A percentile compares a stretch with the other conserved stretches of the same genome.
Evolutionary conservation across 495 filamentous ascomycete genomes (phyloP).

Genomic region (Penicillium lagena): DNA sequence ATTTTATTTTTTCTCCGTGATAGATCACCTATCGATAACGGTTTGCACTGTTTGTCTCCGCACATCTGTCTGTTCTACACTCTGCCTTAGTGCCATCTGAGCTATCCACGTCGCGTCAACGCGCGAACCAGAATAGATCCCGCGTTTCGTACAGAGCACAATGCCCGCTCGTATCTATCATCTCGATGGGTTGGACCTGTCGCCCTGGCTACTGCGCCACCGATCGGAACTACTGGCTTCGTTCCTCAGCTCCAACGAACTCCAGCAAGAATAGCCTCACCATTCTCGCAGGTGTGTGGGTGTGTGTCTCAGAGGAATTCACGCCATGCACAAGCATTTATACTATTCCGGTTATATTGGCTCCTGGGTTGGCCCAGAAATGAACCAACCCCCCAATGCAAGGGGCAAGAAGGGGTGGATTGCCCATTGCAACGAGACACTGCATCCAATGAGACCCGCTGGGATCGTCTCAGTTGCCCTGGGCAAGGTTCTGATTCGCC

Average conservation of each 20-base stretch:
- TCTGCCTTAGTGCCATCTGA: not conserved
- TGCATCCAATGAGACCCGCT: conserved; percentile 23
- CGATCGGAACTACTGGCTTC: too few species aligned
- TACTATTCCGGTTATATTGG: conserved; percentile 12
- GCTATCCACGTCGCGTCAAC: too few species aligned
- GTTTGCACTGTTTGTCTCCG: conserved; percentile 28
- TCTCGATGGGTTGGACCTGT: too few species aligned
- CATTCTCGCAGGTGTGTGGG: too few species aligned
- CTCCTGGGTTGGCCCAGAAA: conserved; percentile 4
- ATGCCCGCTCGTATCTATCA: too few species aligned
- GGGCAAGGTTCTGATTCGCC: conserved; percentile 20
- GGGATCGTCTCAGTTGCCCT: conserved; percentile 17
- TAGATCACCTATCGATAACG: conserved; percentile 22
- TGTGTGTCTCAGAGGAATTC: not conserved
- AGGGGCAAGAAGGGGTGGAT: conserved; percentile 19
- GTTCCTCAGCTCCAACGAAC: too few species aligned
- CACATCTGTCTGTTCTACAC: too few species aligned
- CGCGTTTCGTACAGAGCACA: too few species aligned
- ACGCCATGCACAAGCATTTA: conserved; percentile 20
- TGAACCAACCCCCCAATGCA: conserved; percentile 14
- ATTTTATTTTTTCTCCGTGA: conserved; percentile 24
- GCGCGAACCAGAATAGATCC: too few species aligned
- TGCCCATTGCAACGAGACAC: conserved; percentile 24
- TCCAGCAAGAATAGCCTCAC: too few species aligned
- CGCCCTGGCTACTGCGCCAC: too few species aligned